Evolutionary conservation across 305 asterid species (phyloP).

Genomic region (Solanum hybrid): DNA sequence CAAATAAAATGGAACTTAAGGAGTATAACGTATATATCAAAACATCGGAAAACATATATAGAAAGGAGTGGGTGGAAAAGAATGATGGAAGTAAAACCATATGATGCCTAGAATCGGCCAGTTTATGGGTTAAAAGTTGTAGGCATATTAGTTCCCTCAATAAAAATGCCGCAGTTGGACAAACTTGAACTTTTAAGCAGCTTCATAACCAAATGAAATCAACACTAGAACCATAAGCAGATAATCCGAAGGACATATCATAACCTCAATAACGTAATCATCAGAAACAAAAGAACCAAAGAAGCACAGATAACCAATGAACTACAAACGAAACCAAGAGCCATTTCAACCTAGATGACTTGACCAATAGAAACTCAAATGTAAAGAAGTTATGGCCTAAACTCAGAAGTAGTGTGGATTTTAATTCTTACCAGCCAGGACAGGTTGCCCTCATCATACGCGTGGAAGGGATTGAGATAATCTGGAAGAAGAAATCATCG

Average conservation of each 20-base stretch:
- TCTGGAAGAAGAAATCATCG: slow-evolving; percentile 30
- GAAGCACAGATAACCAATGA: neutral
- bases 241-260: neutral
- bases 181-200: neutral
- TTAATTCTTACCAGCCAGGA: slow-evolving; percentile 81
- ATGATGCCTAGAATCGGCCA: neutral
- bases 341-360: neutral
- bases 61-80: neutral
- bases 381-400: neutral
- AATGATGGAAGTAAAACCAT: neutral
- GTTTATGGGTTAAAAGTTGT: neutral
- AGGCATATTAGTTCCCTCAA: neutral
- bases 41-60: neutral
- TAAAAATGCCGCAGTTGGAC: neutral
- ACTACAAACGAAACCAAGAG: neutral
- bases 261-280: neutral
- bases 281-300: neutral
- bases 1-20: neutral
- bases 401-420: neutral
- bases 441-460: slow-evolving; percentile 91
- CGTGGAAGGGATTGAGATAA: slow-evolving; percentile 88
- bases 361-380: neutral
- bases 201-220: neutral
- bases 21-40: neutral
- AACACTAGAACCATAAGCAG: neutral